phyloP scores from a whole-genome alignment of 768 basidiomycete genomes.

The Tubosaeta sp. region DNA sequence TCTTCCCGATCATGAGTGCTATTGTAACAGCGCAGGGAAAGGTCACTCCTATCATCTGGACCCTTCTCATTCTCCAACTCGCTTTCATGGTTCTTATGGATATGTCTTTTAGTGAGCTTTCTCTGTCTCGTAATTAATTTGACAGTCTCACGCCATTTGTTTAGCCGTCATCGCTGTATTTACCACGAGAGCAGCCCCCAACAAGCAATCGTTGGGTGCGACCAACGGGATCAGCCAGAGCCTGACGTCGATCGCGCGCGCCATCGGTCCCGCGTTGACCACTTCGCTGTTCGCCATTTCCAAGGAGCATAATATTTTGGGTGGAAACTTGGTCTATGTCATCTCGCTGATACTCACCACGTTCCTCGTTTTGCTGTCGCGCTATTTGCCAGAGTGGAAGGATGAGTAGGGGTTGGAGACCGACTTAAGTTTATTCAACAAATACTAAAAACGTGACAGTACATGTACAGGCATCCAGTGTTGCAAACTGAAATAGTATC shows the following conservation, averaged over 20 bases:
- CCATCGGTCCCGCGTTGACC: slow-evolving; percentile 44
- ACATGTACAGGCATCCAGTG: no score
- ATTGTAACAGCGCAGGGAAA: slow-evolving; percentile 31
- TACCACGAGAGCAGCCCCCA: slow-evolving; percentile 49
- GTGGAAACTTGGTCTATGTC: slow-evolving; percentile 48
- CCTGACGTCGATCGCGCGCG: slow-evolving; percentile 42
- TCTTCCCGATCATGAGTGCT: slow-evolving; percentile 44
- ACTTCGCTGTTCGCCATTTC: slow-evolving; percentile 52
- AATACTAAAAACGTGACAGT: no score
- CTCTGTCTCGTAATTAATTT: not conserved
- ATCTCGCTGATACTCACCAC: slow-evolving; percentile 32
- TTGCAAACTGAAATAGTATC: no score
- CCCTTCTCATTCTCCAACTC: slow-evolving; percentile 30
- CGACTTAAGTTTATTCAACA: no score
- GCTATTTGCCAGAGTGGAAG: not conserved
- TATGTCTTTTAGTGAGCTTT: slow-evolving; percentile 37
- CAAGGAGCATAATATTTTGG: slow-evolving; percentile 42
- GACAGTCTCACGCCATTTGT: not conserved
- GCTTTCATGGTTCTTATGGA: slow-evolving; percentile 33
- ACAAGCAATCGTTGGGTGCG: slow-evolving; percentile 50
- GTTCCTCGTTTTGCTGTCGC: slow-evolving; percentile 16
- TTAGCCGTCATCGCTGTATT: slow-evolving; percentile 48
- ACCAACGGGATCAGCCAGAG: slow-evolving; percentile 55
- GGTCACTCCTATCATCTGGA: slow-evolving; percentile 34
- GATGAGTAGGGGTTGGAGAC: not conserved